Conservation (phyloP, 2,329 filamentous ascomycete species). For the Aspergillaceae sp. region DNA sequence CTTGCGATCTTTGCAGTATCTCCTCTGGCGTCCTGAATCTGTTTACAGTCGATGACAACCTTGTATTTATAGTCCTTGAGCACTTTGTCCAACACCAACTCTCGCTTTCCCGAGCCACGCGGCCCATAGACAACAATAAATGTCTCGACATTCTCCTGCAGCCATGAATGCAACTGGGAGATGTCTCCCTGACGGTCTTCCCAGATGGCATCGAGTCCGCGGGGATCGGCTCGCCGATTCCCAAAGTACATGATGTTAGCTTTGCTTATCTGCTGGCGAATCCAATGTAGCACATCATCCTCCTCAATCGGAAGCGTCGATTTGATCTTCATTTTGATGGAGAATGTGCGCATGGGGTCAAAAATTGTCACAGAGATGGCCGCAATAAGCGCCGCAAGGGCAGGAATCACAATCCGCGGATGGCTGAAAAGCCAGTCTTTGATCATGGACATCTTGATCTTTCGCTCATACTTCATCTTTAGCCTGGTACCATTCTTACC, state of each 20-base stretch:
- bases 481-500: slow-evolving; percentile 68
- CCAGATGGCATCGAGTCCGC: slow-evolving; percentile 73
- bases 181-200: slow-evolving; percentile 77
- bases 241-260: slow-evolving; percentile 39
- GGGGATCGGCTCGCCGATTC: slow-evolving; percentile 49
- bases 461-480: slow-evolving; percentile 74
- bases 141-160: slow-evolving; percentile 80
- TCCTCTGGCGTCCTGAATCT: slow-evolving; percentile 80
- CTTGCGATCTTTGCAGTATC: slow-evolving; percentile 77
- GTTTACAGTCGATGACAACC: slow-evolving; percentile 83
- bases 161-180: slow-evolving; percentile 71
- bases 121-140: slow-evolving; percentile 93
- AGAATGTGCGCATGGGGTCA: slow-evolving; percentile 88
- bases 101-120: slow-evolving; percentile 80
- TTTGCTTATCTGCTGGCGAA: slow-evolving; percentile 54
- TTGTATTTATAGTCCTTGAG: slow-evolving; percentile 68
- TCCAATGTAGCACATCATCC: slow-evolving; percentile 68
- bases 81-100: slow-evolving; percentile 77
- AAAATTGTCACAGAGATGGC: slow-evolving; percentile 80
- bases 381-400: slow-evolving; percentile 70
- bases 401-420: slow-evolving; percentile 77
- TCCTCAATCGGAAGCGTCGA: slow-evolving; percentile 65
- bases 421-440: slow-evolving; percentile 83
- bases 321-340: slow-evolving; percentile 80
- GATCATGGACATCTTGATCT: slow-evolving; percentile 66